A percentile compares a stretch with the other conserved stretches of the same genome.
Conservation (phyloP, 345 rosid genomes). For the Euphorbia peplus region DNA sequence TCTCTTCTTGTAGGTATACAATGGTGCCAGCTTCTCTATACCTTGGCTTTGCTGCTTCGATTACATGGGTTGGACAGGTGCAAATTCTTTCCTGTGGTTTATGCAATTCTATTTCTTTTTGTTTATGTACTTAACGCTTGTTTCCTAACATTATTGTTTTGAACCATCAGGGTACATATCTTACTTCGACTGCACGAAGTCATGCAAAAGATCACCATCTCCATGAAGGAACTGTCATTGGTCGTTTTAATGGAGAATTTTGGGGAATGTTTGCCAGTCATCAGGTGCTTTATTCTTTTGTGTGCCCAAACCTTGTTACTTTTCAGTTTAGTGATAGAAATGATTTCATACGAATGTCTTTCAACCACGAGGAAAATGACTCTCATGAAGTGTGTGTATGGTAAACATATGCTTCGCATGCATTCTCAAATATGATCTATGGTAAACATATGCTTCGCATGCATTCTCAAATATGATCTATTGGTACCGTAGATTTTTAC, state of each 20-base stretch:
- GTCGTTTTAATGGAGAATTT: constrained; percentile 85
- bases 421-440: neutral
- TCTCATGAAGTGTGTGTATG: too few relatives aligned
- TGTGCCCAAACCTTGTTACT: constrained; percentile 4
- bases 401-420: neutral
- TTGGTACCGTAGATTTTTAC: too few relatives aligned
- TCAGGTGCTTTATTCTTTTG: constrained; percentile 50
- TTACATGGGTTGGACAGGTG: constrained; percentile 97
- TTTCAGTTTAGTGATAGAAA: neutral
- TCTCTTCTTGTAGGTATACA: constrained; percentile 51
- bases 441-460: neutral
- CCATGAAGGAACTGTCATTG: constrained; percentile 75
- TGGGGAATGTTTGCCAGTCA: constrained; percentile 86
- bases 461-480: neutral
- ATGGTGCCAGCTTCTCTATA: constrained; percentile 84
- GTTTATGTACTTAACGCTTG: constrained; percentile 3
- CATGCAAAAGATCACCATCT: constrained; percentile 58
- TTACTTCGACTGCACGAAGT: constrained; percentile 71
- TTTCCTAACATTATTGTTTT: constrained; percentile 12
- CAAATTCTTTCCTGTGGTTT: constrained; percentile 17
- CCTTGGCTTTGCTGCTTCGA: constrained; percentile 87
- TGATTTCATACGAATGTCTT: neutral
- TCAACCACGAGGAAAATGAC: too few relatives aligned
- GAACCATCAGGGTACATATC: constrained; percentile 74
- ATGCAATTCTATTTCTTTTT: neutral